Percentiles rank a stretch among this genome's conserved stretches.
These are phyloP conservation scores for Quercus lobata DNA, from an alignment of 331 rosid species.

Conservation along the genomic window DNA sequence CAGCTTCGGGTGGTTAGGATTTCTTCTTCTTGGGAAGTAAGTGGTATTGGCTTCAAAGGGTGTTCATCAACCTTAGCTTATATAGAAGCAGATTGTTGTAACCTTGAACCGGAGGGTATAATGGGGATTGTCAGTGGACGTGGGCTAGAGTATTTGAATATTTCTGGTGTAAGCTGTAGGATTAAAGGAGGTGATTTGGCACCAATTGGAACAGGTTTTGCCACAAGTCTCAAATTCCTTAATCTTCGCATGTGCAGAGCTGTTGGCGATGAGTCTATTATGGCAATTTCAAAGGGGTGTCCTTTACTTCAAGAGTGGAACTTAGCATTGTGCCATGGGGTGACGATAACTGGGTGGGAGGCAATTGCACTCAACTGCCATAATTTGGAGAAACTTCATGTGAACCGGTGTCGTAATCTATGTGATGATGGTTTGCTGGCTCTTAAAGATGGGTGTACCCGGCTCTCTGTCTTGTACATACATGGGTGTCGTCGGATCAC, in stretches of 20 bases:
- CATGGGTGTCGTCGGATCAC: conserved; percentile 34
- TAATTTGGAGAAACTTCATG: conserved; percentile 51
- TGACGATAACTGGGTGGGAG: conserved; percentile 45
- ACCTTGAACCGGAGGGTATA: conserved; percentile 42
- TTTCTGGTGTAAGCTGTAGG: conserved; percentile 35
- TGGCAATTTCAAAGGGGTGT: conserved; percentile 49
- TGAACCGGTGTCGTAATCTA: conserved; percentile 52
- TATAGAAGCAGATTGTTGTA: conserved; percentile 53
- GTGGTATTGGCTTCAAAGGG: conserved; percentile 51
- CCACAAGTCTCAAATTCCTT: conserved; percentile 41
- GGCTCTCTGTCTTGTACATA: conserved; percentile 50
- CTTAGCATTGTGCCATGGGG: conserved; percentile 57
- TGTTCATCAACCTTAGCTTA: conserved; percentile 47
- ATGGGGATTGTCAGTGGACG: conserved; percentile 46
- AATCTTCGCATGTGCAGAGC: conserved; percentile 49
- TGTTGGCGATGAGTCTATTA: conserved; percentile 29
- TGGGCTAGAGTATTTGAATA: conserved; percentile 47
- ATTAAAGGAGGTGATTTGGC: conserved; percentile 31
- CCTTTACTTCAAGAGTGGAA: conserved; percentile 59
- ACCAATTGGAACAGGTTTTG: conserved; percentile 30
- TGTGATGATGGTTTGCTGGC: conserved; percentile 47
- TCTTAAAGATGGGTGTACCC: conserved; percentile 48
- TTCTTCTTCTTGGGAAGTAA: conserved; percentile 37
- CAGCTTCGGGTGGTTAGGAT: conserved; percentile 46
- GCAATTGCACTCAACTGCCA: conserved; percentile 44